Conservation (phyloP, 2,329 filamentous ascomycete genomes). For the Nectriaceae sp. region DNA sequence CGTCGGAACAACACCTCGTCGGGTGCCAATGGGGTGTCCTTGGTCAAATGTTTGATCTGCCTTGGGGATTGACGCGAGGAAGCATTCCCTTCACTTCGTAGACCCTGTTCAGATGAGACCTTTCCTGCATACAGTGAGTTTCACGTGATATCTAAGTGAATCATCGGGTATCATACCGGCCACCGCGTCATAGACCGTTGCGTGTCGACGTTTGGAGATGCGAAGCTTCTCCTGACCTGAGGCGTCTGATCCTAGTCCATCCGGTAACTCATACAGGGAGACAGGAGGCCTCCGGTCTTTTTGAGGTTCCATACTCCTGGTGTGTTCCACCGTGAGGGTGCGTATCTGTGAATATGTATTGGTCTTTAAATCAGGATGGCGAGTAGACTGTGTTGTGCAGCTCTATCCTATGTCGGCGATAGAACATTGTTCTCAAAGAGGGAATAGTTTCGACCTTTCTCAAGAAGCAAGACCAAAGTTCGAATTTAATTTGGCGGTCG, state of each 20-base stretch:
- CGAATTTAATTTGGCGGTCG: too few species aligned
- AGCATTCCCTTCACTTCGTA: conserved; percentile 18
- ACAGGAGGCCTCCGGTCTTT: conserved; percentile 1
- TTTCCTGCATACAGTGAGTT: conserved; percentile 33
- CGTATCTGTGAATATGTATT: too few species aligned
- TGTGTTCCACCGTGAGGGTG: too few species aligned
- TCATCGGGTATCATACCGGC: conserved; percentile 52
- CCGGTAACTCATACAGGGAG: conserved; percentile 11
- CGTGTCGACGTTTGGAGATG: conserved; percentile 34
- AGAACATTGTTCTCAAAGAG: neutral
- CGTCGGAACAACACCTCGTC: conserved; percentile 72
- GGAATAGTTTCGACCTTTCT: neutral
- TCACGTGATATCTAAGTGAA: conserved; percentile 9
- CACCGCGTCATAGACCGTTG: conserved; percentile 72
- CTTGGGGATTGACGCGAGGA: conserved; percentile 14
- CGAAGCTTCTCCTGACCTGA: conserved; percentile 10
- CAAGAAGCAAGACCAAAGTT: too few species aligned
- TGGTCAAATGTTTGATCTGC: conserved; percentile 29
- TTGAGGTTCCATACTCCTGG: neutral
- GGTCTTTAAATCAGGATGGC: neutral
- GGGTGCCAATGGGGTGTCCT: conserved; percentile 51
- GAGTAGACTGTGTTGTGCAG: neutral
- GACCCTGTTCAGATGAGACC: conserved; percentile 27
- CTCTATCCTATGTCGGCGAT: neutral
- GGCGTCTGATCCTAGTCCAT: conserved; percentile 8